Percentiles rank a stretch among this genome's conserved stretches.
These are phyloP conservation scores for Petunia secreta DNA, from an alignment of 257 asterid species.

Conservation along the genomic window DNA sequence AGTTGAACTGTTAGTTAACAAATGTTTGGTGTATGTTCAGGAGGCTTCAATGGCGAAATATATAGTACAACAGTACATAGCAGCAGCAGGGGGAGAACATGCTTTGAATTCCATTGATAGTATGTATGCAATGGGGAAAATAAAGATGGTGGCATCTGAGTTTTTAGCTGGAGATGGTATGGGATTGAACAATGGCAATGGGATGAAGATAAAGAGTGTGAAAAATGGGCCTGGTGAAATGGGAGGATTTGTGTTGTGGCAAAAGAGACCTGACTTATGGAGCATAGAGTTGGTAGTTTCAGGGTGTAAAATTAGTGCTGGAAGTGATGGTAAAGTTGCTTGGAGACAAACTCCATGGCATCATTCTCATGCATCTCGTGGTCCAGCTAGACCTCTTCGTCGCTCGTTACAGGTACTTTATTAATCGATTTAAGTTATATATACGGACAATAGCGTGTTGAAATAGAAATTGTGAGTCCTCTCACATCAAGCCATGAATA, in stretches of 20 bases:
- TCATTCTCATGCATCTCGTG: slow-evolving; percentile 67
- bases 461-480: no score
- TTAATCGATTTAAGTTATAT: neutral
- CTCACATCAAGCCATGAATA: no score
- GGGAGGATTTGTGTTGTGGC: slow-evolving; percentile 75
- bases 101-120: slow-evolving; percentile 70
- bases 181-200: slow-evolving; percentile 24
- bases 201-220: slow-evolving; percentile 42
- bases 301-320: slow-evolving; percentile 63
- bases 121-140: slow-evolving; percentile 87
- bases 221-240: slow-evolving; percentile 50
- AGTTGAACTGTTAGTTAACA: neutral
- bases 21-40: slow-evolving; percentile 36
- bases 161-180: slow-evolving; percentile 48
- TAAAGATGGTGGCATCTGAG: slow-evolving; percentile 79
- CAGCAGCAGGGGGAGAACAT: slow-evolving; percentile 82
- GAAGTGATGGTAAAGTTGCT: slow-evolving; percentile 75
- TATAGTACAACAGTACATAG: slow-evolving; percentile 84
- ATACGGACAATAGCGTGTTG: no score
- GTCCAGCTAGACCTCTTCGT: slow-evolving; percentile 70
- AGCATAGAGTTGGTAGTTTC: slow-evolving; percentile 66
- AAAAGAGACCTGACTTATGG: slow-evolving; percentile 70
- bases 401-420: slow-evolving; percentile 60
- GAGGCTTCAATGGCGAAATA: slow-evolving; percentile 88
- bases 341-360: slow-evolving; percentile 85